phyloP scores from a whole-genome alignment of 2,329 filamentous ascomycete species.

The Davidsoniella eucalypti region DNA sequence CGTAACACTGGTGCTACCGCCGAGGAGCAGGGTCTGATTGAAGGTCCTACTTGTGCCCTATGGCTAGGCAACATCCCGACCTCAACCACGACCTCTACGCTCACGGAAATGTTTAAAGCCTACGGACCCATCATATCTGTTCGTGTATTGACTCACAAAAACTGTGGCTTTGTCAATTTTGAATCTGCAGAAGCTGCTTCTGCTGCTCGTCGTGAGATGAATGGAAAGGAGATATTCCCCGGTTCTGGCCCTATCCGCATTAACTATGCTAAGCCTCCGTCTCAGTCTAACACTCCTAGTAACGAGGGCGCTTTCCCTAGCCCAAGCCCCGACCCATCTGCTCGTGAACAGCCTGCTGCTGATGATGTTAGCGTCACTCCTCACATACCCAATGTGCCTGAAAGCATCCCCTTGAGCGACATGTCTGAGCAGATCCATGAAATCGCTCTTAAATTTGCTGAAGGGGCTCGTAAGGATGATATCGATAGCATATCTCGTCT shows the following conservation, averaged over 20 bases:
- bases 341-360: conserved; percentile 25
- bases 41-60: conserved; percentile 79
- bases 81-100: conserved; percentile 86
- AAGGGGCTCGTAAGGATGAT: conserved; percentile 65
- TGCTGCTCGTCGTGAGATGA: conserved; percentile 71
- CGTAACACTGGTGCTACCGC: conserved; percentile 51
- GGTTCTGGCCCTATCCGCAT: conserved; percentile 89
- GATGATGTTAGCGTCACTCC: conserved; percentile 5
- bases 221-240: conserved; percentile 96
- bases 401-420: conserved; percentile 55
- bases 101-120: conserved; percentile 89
- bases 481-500: conserved; percentile 46
- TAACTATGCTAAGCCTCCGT: conserved; percentile 93
- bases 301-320: conserved; percentile 78
- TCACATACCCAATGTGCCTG: conserved; percentile 26
- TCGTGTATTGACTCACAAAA: conserved; percentile 91
- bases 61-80: conserved; percentile 97
- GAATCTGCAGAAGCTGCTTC: conserved; percentile 82
- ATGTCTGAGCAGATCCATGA: conserved; percentile 68
- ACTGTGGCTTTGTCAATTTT: conserved; percentile 97
- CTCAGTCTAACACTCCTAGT: conserved; percentile 74
- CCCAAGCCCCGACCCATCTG: conserved; percentile 75
- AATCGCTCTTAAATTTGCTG: conserved; percentile 64
- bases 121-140: conserved; percentile 85
- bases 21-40: conserved; percentile 58